Evolutionary conservation across 2,329 filamentous ascomycete genomes (phyloP), one percentile per base, ranked within the genome.

Genomic region (Leptographium galeiforme): DNA sequence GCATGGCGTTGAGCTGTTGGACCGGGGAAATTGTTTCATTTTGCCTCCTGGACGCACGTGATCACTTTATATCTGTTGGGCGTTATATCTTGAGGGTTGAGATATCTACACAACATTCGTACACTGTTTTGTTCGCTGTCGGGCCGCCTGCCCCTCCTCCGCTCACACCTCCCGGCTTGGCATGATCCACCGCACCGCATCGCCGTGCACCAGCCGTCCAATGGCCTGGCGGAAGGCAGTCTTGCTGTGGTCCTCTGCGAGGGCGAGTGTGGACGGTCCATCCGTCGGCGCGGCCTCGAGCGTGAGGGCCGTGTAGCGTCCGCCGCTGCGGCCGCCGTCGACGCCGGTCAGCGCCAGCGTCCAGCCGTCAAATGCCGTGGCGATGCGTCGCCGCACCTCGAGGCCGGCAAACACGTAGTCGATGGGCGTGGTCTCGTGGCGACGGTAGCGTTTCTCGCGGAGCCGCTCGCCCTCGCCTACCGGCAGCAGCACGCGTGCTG

Each of bases 301-400:
- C 2, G 67, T 70, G 30, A 81, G 62, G 60, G 77, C 73, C 19
- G 73, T 70, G n/a, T 74, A 68, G 13, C 71, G 72, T 7, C 76
- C 76, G 50, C 72, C 73, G 55, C 74, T 72, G 50, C 69, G 68
- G 0, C 76, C 76, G 6, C 69, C 74, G 56, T 79, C 72, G 56
- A 79, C 68, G 59, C 68, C 72, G 19, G 69, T 75, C 67, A 79
- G 79, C 8, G 67, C 68, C 10, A 81, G 64, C 12, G 62, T 71
- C 63, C 74, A 71, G 45, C 67, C 69, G 8, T 66, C 57, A 62
- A 71, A 74, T 2, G 68, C 61, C 41, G 71, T 63, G 11, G 72
- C 65, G 48, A 73, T 63, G 30, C 67, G 63, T 54, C 74, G 73
- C 47, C 72, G 75, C 41, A 80, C 66, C 59, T 81, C 76, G 2